Evolutionary conservation across 2,329 filamentous ascomycete species (phyloP).

Genomic region (Fusarium solani-melongenae): DNA sequence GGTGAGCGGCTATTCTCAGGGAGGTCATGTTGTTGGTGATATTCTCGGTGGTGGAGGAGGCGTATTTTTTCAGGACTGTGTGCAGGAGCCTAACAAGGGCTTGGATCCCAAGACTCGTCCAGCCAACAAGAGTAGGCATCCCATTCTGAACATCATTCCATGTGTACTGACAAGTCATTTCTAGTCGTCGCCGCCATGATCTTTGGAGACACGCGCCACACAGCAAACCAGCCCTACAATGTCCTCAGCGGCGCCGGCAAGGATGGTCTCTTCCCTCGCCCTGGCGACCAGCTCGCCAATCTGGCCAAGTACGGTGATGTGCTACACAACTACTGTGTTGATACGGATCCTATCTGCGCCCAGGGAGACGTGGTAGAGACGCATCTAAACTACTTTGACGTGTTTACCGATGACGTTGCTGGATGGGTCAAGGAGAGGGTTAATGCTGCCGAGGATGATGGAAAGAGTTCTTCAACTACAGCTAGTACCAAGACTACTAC

Average conservation of each 20-base stretch:
- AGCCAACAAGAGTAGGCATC: constrained; percentile 50
- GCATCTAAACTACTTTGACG: constrained; percentile 53
- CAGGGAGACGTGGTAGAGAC: constrained; percentile 45
- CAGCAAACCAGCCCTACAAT: constrained; percentile 49
- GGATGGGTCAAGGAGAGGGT: constrained; percentile 18
- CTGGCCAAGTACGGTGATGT: constrained; percentile 42
- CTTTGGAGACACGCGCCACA: constrained; percentile 51
- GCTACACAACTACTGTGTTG: constrained; percentile 50
- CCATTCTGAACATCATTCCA: too few relatives aligned
- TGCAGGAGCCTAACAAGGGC: constrained; percentile 36
- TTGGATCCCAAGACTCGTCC: constrained; percentile 43
- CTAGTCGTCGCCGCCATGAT: constrained; percentile 47
- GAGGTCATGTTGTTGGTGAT: constrained; percentile 52
- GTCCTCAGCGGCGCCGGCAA: constrained; percentile 41
- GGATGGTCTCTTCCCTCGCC: constrained; percentile 46
- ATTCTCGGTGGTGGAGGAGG: constrained; percentile 51
- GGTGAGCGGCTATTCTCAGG: constrained; percentile 55
- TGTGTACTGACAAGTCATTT: not conserved
- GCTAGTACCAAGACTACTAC: not conserved
- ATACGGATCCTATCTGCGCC: constrained; percentile 54
- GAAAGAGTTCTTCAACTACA: not conserved
- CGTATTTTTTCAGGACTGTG: constrained; percentile 47
- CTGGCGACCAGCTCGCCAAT: constrained; percentile 42
- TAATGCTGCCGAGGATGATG: not conserved
- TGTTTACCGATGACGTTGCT: constrained; percentile 41